phyloP scores from a whole-genome alignment of 129 eudicot species.

The Chrysanthemum makinoi region DNA sequence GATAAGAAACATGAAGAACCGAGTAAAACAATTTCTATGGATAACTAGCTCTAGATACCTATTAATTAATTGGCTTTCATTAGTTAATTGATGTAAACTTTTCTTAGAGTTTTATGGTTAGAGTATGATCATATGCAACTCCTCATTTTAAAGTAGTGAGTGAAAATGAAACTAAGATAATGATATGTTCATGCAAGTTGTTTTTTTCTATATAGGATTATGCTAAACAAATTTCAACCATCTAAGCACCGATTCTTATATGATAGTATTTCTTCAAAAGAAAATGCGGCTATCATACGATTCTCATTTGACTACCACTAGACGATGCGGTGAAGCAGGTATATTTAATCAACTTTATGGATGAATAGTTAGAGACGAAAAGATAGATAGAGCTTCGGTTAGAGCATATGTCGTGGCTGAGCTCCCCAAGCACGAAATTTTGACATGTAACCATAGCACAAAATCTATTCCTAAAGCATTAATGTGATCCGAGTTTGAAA shows the following conservation, averaged over 20 bases:
- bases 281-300: too few species aligned
- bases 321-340: background rate
- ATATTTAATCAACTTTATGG: background rate
- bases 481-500: conserved; percentile 1
- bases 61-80: background rate
- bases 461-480: conserved; percentile 8
- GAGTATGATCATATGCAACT: background rate
- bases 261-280: too few species aligned
- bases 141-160: background rate
- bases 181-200: background rate
- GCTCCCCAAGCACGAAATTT: background rate
- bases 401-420: background rate
- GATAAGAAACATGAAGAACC: conserved; percentile 7
- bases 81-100: conserved; percentile 3
- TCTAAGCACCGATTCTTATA: too few species aligned
- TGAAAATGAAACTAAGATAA: background rate
- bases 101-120: conserved; percentile 7
- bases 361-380: background rate
- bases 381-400: background rate
- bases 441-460: background rate
- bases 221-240: too few species aligned
- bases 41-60: background rate
- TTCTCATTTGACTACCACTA: background rate
- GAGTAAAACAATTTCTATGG: background rate
- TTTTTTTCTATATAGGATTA: background rate